These are phyloP conservation scores for Rosa rugosa DNA, from an alignment of 306 rosid genomes.

Conservation along the genomic window DNA sequence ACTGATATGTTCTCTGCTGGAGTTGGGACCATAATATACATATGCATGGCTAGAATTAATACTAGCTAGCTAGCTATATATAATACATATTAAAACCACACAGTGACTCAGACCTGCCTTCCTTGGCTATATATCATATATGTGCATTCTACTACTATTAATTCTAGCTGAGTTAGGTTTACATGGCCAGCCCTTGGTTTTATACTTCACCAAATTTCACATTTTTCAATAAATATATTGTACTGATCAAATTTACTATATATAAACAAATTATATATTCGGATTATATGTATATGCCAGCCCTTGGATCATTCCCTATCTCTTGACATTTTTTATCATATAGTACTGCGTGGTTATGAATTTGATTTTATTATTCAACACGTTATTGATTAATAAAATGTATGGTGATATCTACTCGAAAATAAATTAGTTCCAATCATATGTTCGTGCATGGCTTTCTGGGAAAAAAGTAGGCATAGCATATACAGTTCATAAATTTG, in stretches of 20 bases:
- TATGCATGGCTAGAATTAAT: neutral
- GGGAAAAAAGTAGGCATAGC: neutral
- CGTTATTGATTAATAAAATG: neutral
- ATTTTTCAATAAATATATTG: slow-evolving; percentile 1
- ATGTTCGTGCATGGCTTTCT: neutral
- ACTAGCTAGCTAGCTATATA: neutral
- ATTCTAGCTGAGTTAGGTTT: neutral
- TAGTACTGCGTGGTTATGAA: neutral
- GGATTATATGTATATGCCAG: neutral
- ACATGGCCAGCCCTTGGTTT: slow-evolving; percentile 8
- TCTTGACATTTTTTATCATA: neutral
- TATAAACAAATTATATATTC: neutral
- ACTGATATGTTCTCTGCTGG: neutral
- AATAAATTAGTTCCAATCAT: neutral
- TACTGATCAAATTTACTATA: neutral
- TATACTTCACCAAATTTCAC: slow-evolving; percentile 4
- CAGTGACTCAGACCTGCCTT: slow-evolving; percentile 21
- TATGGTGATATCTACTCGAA: neutral
- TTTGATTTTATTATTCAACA: neutral
- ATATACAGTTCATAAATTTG: neutral
- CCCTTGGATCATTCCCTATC: neutral
- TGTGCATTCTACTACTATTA: neutral
- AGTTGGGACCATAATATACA: neutral
- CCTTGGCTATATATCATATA: neutral
- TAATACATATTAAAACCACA: slow-evolving; percentile 22